phyloP scores from a whole-genome alignment of 1,284 basidiomycete genomes.

The Hypsizygus ulmarius region DNA sequence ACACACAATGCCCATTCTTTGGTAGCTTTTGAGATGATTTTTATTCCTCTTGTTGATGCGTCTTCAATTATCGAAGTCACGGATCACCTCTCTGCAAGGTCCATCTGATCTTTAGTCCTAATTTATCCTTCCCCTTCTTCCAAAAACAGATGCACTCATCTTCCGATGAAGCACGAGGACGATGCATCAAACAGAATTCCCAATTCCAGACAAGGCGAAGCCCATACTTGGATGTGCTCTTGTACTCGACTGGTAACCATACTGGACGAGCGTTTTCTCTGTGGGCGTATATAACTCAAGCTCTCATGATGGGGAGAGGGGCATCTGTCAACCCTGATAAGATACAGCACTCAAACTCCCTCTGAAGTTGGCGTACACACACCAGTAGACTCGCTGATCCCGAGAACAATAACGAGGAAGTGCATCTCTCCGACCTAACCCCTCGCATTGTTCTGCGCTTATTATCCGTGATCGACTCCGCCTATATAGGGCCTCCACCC shows the following conservation, averaged over 20 bases:
- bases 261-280: conserved; percentile 5
- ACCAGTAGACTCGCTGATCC: neutral
- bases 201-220: conserved; percentile 31
- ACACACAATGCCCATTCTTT: too few species aligned
- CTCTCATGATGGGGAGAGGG: conserved; percentile 7
- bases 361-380: conserved; percentile 7
- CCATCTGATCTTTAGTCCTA: neutral
- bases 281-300: conserved; percentile 18
- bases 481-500: conserved; percentile 11
- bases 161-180: neutral
- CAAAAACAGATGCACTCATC: neutral
- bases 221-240: conserved; percentile 31
- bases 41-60: too few species aligned
- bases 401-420: conserved; percentile 14
- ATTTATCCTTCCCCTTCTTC: conserved; percentile 1
- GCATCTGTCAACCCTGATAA: conserved; percentile 6
- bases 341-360: conserved; percentile 3
- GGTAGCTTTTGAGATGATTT: too few species aligned
- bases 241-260: conserved; percentile 27
- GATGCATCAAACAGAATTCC: neutral
- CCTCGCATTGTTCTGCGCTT: conserved; percentile 12
- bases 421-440: neutral
- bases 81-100: too few species aligned
- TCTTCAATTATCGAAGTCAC: too few species aligned
- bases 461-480: conserved; percentile 3